Conservation (phyloP, 805 yeast genomes). For the Candida manassasensis region DNA sequence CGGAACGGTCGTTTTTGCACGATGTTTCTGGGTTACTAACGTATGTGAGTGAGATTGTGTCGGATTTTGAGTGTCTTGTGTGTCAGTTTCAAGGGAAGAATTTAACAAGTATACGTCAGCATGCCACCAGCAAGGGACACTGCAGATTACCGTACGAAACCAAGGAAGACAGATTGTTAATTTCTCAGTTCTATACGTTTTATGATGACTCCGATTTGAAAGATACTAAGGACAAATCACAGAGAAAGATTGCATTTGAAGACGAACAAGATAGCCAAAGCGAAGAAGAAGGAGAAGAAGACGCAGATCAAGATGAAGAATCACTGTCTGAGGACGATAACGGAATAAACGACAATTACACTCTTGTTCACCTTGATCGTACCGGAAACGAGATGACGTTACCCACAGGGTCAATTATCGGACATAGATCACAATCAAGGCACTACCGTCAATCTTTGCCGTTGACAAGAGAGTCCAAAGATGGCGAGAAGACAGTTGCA, state of each 20-base stretch:
- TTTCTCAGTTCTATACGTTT: slow-evolving; percentile 38
- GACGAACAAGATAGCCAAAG: slow-evolving; percentile 12
- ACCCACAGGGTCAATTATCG: slow-evolving; percentile 74
- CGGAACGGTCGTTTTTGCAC: slow-evolving; percentile 34
- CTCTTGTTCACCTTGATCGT: slow-evolving; percentile 42
- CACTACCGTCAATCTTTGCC: slow-evolving; percentile 60
- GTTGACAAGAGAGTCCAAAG: slow-evolving; percentile 30
- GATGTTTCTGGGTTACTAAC: slow-evolving; percentile 36
- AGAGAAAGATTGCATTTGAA: slow-evolving; percentile 25
- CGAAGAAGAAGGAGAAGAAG: slow-evolving; percentile 7
- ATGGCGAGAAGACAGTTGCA: slow-evolving; percentile 70
- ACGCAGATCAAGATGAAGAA: slow-evolving; percentile 12
- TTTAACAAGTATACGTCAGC: slow-evolving; percentile 41
- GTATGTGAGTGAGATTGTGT: slow-evolving; percentile 33
- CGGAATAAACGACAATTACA: slow-evolving; percentile 19
- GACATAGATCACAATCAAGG: slow-evolving; percentile 74
- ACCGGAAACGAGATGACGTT: slow-evolving; percentile 64
- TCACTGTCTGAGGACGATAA: slow-evolving; percentile 14
- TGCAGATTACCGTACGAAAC: slow-evolving; percentile 44
- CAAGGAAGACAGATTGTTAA: slow-evolving; percentile 29
- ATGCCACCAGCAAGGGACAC: slow-evolving; percentile 40
- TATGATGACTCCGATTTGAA: slow-evolving; percentile 15
- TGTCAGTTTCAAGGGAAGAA: slow-evolving; percentile 42
- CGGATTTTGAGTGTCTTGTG: slow-evolving; percentile 40
- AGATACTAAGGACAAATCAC: slow-evolving; percentile 6